Percentiles rank a stretch among this genome's conserved stretches.
Conservation (phyloP, 2,329 filamentous ascomycete genomes). For the Xylaria sp. region DNA sequence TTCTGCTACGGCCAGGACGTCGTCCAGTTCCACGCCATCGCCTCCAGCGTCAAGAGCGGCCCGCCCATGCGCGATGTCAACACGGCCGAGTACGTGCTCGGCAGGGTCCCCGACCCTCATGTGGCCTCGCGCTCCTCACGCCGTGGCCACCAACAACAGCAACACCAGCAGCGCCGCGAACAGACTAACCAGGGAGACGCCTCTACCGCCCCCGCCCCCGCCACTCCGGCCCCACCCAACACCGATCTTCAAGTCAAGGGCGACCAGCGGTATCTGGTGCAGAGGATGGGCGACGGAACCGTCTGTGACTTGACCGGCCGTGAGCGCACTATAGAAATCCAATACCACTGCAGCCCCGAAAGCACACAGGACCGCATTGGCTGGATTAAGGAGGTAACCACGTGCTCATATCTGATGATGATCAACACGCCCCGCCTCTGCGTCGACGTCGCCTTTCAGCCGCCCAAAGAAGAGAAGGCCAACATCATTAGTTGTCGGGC, state of each 20-base stretch:
- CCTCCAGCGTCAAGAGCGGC: constrained; percentile 72
- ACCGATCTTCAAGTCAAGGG: constrained; percentile 83
- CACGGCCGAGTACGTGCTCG: constrained; percentile 81
- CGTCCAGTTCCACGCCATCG: constrained; percentile 88
- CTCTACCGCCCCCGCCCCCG: not conserved
- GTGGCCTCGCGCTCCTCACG: constrained; percentile 41
- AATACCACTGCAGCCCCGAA: constrained; percentile 81
- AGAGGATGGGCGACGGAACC: constrained; percentile 81
- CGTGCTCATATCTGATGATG: constrained; percentile 92
- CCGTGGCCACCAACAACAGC: constrained; percentile 38
- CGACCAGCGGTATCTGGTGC: constrained; percentile 85
- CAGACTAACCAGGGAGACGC: constrained; percentile 13
- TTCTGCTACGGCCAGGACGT: constrained; percentile 92
- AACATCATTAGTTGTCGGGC: constrained; percentile 81
- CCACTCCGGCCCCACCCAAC: constrained; percentile 52
- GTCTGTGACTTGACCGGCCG: constrained; percentile 86
- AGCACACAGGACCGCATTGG: constrained; percentile 79
- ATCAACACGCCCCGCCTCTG: constrained; percentile 90
- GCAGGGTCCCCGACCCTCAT: constrained; percentile 60
- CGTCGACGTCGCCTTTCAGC: constrained; percentile 85
- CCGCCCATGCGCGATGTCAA: constrained; percentile 81
- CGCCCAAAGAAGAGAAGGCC: constrained; percentile 79
- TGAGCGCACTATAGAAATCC: constrained; percentile 84
- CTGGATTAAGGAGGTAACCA: constrained; percentile 92
- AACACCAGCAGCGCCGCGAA: constrained; percentile 22